These are phyloP conservation scores for Cymbopogon flexuosus DNA, from an alignment of 202 grass and related monocot species.

Conservation along the genomic window DNA sequence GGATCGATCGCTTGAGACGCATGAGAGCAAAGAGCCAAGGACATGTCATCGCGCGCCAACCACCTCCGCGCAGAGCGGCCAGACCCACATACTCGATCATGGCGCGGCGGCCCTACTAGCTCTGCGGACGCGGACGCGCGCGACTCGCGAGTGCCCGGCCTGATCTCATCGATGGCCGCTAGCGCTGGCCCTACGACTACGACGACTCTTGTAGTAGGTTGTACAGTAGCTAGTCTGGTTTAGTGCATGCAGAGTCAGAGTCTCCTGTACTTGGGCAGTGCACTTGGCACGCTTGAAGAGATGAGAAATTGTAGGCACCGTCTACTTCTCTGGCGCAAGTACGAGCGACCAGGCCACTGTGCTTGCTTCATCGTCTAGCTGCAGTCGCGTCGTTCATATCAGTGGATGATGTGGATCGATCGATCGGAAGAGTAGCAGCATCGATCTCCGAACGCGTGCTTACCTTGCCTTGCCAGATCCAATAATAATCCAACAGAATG, in stretches of 20 bases:
- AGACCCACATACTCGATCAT: background rate
- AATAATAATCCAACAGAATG: background rate
- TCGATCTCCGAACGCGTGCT: background rate
- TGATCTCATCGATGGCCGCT: no score
- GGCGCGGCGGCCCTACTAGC: background rate
- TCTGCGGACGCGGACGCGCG: background rate
- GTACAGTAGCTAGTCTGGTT: no score
- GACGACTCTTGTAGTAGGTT: no score
- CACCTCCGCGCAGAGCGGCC: background rate
- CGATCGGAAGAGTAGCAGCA: background rate
- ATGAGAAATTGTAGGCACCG: no score
- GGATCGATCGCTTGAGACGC: background rate
- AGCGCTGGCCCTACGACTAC: no score
- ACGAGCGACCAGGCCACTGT: no score
- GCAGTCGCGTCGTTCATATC: background rate
- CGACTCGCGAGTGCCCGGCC: no score
- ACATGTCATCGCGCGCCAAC: background rate
- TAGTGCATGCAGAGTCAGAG: no score
- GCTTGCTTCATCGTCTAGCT: no score
- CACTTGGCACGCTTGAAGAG: no score
- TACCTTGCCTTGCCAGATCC: background rate
- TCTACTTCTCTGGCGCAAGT: no score
- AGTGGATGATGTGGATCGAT: background rate
- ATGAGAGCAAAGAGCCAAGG: background rate
- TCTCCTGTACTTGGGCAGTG: no score